A percentile compares a stretch with the other conserved stretches of the same genome.
Conservation (phyloP, 768 basidiomycete genomes). For the Kwoniella botswanensis region DNA sequence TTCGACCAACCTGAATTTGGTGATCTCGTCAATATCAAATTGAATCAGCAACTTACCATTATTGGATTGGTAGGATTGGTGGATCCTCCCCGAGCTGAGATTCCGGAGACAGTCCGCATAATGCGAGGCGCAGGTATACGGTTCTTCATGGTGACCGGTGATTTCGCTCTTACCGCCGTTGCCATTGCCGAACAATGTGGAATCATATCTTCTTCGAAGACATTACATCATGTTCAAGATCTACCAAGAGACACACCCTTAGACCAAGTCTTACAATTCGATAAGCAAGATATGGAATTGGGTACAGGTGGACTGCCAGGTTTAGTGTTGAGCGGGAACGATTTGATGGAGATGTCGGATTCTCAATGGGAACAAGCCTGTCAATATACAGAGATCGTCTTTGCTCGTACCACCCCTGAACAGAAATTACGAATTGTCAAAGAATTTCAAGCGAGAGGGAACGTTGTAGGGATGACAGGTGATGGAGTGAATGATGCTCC, state of each 20-base stretch:
- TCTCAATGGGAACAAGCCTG: slow-evolving; percentile 57
- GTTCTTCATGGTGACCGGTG: slow-evolving; percentile 70
- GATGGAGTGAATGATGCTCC: slow-evolving; percentile 64
- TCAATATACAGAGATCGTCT: slow-evolving; percentile 62
- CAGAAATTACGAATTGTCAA: slow-evolving; percentile 72
- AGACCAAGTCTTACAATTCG: slow-evolving; percentile 52
- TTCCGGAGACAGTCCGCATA: slow-evolving; percentile 59
- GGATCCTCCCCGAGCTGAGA: slow-evolving; percentile 68
- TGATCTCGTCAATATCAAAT: slow-evolving; percentile 59
- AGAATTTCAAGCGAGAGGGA: slow-evolving; percentile 64
- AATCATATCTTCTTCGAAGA: slow-evolving; percentile 61
- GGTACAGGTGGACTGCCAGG: slow-evolving; percentile 55
- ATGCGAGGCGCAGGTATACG: slow-evolving; percentile 66
- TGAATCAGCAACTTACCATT: slow-evolving; percentile 63
- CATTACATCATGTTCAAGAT: slow-evolving; percentile 60
- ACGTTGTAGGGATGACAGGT: slow-evolving; percentile 69
- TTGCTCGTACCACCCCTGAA: slow-evolving; percentile 69
- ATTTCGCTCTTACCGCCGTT: slow-evolving; percentile 64
- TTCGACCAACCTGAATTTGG: slow-evolving; percentile 60
- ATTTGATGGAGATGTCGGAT: slow-evolving; percentile 57
- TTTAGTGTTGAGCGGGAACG: slow-evolving; percentile 52
- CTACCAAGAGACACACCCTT: slow-evolving; percentile 54
- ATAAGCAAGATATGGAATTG: slow-evolving; percentile 51
- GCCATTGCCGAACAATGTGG: slow-evolving; percentile 71
- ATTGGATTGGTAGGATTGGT: slow-evolving; percentile 69